Evolutionary conservation across 2,329 filamentous ascomycete genomes (phyloP).

Genomic region (Rhexocercosporidium sp.): DNA sequence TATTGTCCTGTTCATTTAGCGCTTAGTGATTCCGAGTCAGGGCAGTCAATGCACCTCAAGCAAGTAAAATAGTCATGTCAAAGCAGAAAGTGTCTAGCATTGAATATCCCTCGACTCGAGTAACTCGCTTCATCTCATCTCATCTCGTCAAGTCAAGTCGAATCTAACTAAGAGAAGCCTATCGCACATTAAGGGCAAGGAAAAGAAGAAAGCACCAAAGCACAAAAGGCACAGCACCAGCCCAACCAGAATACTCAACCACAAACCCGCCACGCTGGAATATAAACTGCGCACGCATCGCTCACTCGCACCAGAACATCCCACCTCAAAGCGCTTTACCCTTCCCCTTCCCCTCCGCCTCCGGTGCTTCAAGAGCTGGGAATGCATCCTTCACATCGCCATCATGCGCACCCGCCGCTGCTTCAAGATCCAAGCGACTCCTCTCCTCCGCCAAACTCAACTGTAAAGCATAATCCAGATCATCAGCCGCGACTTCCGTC

Average conservation of each 20-base stretch:
- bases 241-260: neutral
- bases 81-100: no score
- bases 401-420: constrained; percentile 27
- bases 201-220: constrained; percentile 1
- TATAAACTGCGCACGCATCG: no score
- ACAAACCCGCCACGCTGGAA: neutral
- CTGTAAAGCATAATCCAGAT: constrained; percentile 63
- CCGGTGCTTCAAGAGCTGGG: constrained; percentile 43
- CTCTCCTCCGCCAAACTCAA: constrained; percentile 64
- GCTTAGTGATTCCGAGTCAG: no score
- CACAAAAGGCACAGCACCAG: neutral
- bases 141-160: no score
- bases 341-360: constrained; percentile 49
- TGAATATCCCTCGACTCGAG: no score
- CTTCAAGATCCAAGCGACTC: constrained; percentile 40
- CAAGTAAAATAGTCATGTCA: no score
- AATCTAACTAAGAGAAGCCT: neutral
- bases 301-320: neutral
- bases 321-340: constrained; percentile 15
- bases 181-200: constrained; percentile 8
- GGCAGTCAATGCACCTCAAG: no score
- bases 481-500: constrained; percentile 48
- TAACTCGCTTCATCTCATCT: no score
- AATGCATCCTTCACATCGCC: constrained; percentile 46
- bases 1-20: no score